These are phyloP conservation scores for Rhizophlyctis rosea DNA, from an alignment of 192 early-diverging fungal species.

Conservation along the genomic window DNA sequence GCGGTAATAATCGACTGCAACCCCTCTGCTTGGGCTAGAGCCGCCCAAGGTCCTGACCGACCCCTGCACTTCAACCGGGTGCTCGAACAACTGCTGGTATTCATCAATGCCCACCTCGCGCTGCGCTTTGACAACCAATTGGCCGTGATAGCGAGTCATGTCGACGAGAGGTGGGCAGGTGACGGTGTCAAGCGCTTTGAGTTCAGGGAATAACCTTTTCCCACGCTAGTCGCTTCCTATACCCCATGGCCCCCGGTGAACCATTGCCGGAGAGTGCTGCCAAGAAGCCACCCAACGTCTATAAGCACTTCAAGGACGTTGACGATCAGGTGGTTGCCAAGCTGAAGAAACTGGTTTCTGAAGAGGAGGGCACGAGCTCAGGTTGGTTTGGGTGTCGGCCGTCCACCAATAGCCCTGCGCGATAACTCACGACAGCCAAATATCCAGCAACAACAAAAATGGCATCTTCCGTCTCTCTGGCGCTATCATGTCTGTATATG, in stretches of 20 bases:
- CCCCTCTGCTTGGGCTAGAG: constrained; percentile 67
- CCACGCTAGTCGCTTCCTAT: constrained; percentile 20
- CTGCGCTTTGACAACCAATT: constrained; percentile 83
- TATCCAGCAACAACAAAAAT: constrained; percentile 14
- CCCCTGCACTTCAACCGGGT: constrained; percentile 63
- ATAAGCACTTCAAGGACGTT: constrained; percentile 43
- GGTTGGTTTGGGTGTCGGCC: not conserved
- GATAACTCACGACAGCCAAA: not conserved
- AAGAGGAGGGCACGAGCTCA: not conserved
- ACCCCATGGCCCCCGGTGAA: constrained; percentile 6
- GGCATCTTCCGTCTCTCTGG: constrained; percentile 29
- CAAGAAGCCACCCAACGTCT: constrained; percentile 42
- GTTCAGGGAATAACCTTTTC: not conserved
- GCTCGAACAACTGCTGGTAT: constrained; percentile 75
- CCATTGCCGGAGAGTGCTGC: not conserved
- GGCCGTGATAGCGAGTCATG: constrained; percentile 69
- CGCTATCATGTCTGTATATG: constrained; percentile 23
- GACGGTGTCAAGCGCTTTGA: constrained; percentile 1
- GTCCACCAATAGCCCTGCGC: not conserved
- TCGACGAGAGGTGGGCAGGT: constrained; percentile 21
- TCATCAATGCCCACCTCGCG: constrained; percentile 91
- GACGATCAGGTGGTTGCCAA: constrained; percentile 32
- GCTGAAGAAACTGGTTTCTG: constrained; percentile 29
- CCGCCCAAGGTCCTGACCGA: constrained; percentile 20
- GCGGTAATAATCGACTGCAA: constrained; percentile 83